Evolutionary conservation across 306 rosid genomes (phyloP), one percentile per base, ranked within the genome.

Genomic region (Astragalus glycyphyllos): DNA sequence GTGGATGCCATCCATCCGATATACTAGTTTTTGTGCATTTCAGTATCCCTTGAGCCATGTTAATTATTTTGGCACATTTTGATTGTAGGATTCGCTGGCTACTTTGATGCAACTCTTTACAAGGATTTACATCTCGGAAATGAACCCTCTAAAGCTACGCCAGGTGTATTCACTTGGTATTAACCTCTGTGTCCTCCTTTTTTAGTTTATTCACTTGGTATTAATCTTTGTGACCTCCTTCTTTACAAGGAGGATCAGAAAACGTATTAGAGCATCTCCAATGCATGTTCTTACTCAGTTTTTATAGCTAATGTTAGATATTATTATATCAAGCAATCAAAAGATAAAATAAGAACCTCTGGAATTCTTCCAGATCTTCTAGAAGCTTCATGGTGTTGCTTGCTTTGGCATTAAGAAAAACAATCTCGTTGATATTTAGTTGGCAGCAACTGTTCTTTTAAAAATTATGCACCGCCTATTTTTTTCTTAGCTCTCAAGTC

Each of bases 91-190:
- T 54, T 54, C 26, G 59, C 37, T 23, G 59, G 59, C 35, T 54
- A 54, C 59, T 54, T 54, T 54, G 37, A 23, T 54, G 59, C 59
- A 54, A 54, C 37, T 54, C 59, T 54, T 54, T 54, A 54, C 59
- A 54, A 54, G 59, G 37, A 54, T 54, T 14, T 54, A 8, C 59
- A 54, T 54, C 59, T 54, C 29, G 59, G 35, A 54, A 54, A 13
- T 23, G 59, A 54, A 23, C 59, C 59, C 37, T 23, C 37, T 23
- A 54, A 4, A 54, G 59, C 59, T 54, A 54, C 59, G 6, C 59
- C 59, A 23, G 59, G 26, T 54, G 15, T 54, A 54, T 10, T 54
- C 59, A 20, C 37, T 23, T 54, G 59, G 59, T 54, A 54, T 26
- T 54, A 50, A 35, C 31, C 34, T 51, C 1, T 54, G 14, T 54